Percentiles rank a stretch among this genome's conserved stretches.
Conservation (phyloP, 768 basidiomycete genomes). For the Coprinopsis cinerea region DNA sequence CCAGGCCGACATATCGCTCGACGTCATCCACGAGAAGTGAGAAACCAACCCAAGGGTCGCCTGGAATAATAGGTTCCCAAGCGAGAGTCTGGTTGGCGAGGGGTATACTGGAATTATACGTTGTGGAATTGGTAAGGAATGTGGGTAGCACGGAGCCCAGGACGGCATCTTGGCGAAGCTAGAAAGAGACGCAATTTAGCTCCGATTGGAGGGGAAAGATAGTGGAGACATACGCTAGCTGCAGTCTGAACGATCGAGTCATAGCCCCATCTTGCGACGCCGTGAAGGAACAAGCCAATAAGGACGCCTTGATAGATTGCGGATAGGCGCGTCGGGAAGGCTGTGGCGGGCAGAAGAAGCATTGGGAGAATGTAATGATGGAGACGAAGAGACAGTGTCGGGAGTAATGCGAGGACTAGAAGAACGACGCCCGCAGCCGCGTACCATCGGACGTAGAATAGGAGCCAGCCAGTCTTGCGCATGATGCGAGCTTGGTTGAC, state of each 20-base stretch:
- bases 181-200: slow-evolving; percentile 9
- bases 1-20: slow-evolving; percentile 64
- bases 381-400: slow-evolving; percentile 61
- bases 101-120: slow-evolving; percentile 49
- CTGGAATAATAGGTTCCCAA: slow-evolving; percentile 45
- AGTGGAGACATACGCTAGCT: slow-evolving; percentile 46
- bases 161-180: slow-evolving; percentile 72
- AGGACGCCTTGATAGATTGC: slow-evolving; percentile 79
- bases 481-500: slow-evolving; percentile 79
- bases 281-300: slow-evolving; percentile 78
- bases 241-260: slow-evolving; percentile 75
- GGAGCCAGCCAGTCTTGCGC: slow-evolving; percentile 79
- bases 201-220: not conserved
- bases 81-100: slow-evolving; percentile 47
- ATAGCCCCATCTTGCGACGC: slow-evolving; percentile 73
- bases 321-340: slow-evolving; percentile 74
- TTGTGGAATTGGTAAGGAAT: slow-evolving; percentile 73
- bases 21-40: slow-evolving; percentile 83
- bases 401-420: slow-evolving; percentile 62
- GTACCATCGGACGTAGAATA: slow-evolving; percentile 73
- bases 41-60: slow-evolving; percentile 65
- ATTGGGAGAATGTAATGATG: slow-evolving; percentile 84
- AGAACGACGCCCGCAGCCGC: slow-evolving; percentile 57
- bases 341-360: slow-evolving; percentile 69
- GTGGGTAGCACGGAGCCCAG: slow-evolving; percentile 63